Conservation (phyloP, 2,329 filamentous ascomycete genomes). For the Pyricularia sp. region DNA sequence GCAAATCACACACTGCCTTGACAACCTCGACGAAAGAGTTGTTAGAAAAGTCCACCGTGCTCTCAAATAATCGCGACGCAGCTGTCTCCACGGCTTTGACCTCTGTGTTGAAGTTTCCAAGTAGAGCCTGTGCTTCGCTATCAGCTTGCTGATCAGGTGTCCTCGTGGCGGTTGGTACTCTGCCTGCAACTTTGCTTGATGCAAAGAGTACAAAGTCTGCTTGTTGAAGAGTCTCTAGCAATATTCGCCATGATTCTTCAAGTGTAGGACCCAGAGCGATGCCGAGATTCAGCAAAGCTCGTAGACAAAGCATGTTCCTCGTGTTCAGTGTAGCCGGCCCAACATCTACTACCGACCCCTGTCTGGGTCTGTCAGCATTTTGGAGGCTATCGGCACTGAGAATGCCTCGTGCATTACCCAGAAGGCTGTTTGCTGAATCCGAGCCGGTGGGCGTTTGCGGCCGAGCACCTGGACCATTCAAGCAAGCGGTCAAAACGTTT, state of each 20-base stretch:
- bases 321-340: slow-evolving; percentile 59
- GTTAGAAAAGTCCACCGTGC: slow-evolving; percentile 83
- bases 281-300: slow-evolving; percentile 87
- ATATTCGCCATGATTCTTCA: slow-evolving; percentile 76
- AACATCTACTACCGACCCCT: slow-evolving; percentile 50
- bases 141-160: slow-evolving; percentile 38
- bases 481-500: slow-evolving; percentile 56
- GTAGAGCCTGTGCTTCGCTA: slow-evolving; percentile 38
- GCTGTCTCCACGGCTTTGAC: slow-evolving; percentile 84
- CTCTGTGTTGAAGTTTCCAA: slow-evolving; percentile 66
- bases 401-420: slow-evolving; percentile 62
- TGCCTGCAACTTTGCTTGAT: slow-evolving; percentile 44
- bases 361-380: slow-evolving; percentile 49
- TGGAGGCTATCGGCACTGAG: slow-evolving; percentile 65
- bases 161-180: slow-evolving; percentile 37
- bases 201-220: slow-evolving; percentile 78
- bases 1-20: slow-evolving; percentile 61
- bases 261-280: slow-evolving; percentile 90
- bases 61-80: slow-evolving; percentile 78
- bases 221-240: slow-evolving; percentile 86
- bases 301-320: slow-evolving; percentile 79
- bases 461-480: slow-evolving; percentile 35
- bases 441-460: slow-evolving; percentile 31
- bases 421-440: slow-evolving; percentile 48
- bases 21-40: slow-evolving; percentile 71